These are phyloP conservation scores for Boletus sensibilis DNA, from an alignment of 768 basidiomycete species.

Conservation along the genomic window DNA sequence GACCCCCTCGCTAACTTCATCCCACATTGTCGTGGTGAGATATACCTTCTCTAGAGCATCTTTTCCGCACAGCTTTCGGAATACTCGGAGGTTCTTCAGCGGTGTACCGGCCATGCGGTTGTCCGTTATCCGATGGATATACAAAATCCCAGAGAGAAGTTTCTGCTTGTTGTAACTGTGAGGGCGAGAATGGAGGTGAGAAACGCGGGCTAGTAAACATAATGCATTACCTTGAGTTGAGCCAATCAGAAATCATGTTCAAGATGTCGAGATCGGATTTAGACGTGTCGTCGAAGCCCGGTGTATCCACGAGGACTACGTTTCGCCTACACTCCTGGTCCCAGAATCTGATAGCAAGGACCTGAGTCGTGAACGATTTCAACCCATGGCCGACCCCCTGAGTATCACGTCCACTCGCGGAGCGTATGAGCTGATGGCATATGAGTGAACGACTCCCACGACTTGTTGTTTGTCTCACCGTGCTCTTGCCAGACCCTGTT, in stretches of 20 bases:
- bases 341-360: constrained; percentile 4
- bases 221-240: background rate
- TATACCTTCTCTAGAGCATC: constrained; percentile 33
- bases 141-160: constrained; percentile 36
- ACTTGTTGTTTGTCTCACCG: background rate
- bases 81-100: constrained; percentile 34
- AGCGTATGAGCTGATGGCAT: constrained; percentile 8
- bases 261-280: constrained; percentile 12
- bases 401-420: background rate
- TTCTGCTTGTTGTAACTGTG: constrained; percentile 10
- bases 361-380: constrained; percentile 8
- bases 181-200: background rate
- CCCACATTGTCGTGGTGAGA: constrained; percentile 42
- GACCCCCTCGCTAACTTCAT: constrained; percentile 20
- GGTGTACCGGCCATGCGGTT: constrained; percentile 37
- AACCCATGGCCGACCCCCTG: constrained; percentile 5
- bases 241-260: background rate
- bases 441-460: background rate
- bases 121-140: constrained; percentile 41
- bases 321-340: background rate
- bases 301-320: constrained; percentile 23
- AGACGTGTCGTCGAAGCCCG: constrained; percentile 21
- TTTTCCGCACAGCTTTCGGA: constrained; percentile 29
- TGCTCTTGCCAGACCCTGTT: constrained; percentile 10
- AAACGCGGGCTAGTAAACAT: background rate